These are phyloP conservation scores for Crotalaria pallida DNA, from an alignment of 306 rosid genomes.

Conservation along the genomic window DNA sequence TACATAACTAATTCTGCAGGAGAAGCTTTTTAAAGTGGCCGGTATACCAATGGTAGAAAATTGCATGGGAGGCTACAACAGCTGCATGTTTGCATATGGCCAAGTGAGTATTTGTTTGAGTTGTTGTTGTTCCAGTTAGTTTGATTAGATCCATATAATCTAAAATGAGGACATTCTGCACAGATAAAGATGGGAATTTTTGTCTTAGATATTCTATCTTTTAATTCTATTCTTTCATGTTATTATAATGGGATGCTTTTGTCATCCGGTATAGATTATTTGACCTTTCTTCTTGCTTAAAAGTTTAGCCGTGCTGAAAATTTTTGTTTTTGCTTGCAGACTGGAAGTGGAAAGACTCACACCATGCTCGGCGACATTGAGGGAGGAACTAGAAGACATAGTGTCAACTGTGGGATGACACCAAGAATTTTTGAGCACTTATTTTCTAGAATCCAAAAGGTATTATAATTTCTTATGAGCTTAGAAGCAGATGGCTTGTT, in stretches of 20 bases:
- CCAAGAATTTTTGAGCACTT: slow-evolving; percentile 92
- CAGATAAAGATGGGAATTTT: background rate
- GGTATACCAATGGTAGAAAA: slow-evolving; percentile 97
- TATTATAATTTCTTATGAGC: slow-evolving; percentile 26
- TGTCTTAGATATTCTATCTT: background rate
- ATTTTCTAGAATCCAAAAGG: slow-evolving; percentile 95
- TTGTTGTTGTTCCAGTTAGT: slow-evolving; percentile 4
- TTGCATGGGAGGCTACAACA: slow-evolving; percentile 93
- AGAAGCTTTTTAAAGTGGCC: slow-evolving; percentile 83
- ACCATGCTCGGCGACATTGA: slow-evolving; percentile 99
- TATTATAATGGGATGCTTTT: background rate
- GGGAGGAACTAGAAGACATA: slow-evolving; percentile 93
- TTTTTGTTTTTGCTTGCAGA: slow-evolving; percentile 40
- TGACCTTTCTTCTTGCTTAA: background rate
- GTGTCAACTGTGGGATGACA: slow-evolving; percentile 98
- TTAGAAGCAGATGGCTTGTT: background rate
- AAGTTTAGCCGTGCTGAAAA: background rate
- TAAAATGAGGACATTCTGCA: background rate
- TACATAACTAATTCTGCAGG: slow-evolving; percentile 47
- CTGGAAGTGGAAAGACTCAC: slow-evolving; percentile 99
- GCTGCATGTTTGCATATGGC: slow-evolving; percentile 99
- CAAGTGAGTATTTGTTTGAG: slow-evolving; percentile 57
- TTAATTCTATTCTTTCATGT: background rate
- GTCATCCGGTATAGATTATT: background rate
- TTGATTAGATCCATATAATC: background rate